Conservation (phyloP, 345 rosid genomes). For the Erodium maritimum region DNA sequence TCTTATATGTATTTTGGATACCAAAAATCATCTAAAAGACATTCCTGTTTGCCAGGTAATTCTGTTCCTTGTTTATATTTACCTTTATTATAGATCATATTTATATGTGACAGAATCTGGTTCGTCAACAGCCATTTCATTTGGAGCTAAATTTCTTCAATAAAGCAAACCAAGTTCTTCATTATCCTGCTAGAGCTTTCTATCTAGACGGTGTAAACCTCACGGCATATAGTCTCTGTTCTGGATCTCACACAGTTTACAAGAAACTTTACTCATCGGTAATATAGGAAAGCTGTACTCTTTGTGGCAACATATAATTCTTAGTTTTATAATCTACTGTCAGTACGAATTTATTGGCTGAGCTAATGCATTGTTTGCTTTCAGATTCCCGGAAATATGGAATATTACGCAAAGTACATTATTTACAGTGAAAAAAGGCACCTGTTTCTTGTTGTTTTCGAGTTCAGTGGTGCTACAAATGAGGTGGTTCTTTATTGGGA, state of each 20-base stretch:
- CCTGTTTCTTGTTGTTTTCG: conserved; percentile 75
- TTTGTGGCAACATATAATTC: background rate
- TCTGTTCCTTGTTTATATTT: conserved; percentile 9
- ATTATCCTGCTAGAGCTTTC: conserved; percentile 87
- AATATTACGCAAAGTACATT: conserved; percentile 54
- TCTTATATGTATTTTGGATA: conserved; percentile 54
- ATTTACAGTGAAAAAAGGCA: conserved; percentile 62
- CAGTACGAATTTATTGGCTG: background rate
- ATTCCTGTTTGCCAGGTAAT: conserved; percentile 82
- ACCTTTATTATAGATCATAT: conserved; percentile 11
- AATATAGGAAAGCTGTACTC: conserved; percentile 2
- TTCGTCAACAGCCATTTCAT: conserved; percentile 73
- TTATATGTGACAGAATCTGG: conserved; percentile 20
- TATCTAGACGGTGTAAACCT: conserved; percentile 75
- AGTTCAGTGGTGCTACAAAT: conserved; percentile 66
- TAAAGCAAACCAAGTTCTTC: conserved; percentile 84
- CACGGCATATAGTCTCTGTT: conserved; percentile 78
- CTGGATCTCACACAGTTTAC: conserved; percentile 66
- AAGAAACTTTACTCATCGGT: conserved; percentile 86
- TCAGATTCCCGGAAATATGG: conserved; percentile 81
- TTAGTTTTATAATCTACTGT: background rate
- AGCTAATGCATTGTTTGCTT: conserved; percentile 9
- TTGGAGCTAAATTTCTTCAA: conserved; percentile 96
- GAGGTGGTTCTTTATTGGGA: conserved; percentile 94
- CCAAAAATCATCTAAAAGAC: conserved; percentile 66